A percentile compares a stretch with the other conserved stretches of the same genome.
Evolutionary conservation across 2,329 filamentous ascomycete genomes (phyloP).

Genomic region (Aspergillus costaricaensis): DNA sequence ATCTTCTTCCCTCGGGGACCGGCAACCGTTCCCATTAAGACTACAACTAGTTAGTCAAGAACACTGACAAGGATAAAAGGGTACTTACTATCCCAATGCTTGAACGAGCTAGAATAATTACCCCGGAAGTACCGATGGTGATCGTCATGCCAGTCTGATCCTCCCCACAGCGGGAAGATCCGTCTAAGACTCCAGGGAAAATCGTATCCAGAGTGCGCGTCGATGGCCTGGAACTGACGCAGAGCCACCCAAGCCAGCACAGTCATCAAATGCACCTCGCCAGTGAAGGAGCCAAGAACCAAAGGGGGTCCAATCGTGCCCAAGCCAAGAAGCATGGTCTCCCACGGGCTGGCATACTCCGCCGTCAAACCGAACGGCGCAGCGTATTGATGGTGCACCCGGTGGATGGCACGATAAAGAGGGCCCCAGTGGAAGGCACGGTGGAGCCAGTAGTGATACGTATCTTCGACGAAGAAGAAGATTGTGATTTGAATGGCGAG

Average conservation of each 20-base stretch:
- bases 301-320: constrained; percentile 81
- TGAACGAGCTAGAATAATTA: constrained; percentile 94
- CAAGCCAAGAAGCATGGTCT: constrained; percentile 87
- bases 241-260: constrained; percentile 94
- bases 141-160: constrained; percentile 88
- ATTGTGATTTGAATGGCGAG: constrained; percentile 85
- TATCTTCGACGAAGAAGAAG: constrained; percentile 92
- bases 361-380: constrained; percentile 92
- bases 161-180: constrained; percentile 87
- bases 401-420: constrained; percentile 93
- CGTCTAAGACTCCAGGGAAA: constrained; percentile 95
- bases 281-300: constrained; percentile 74
- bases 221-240: constrained; percentile 92
- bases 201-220: constrained; percentile 94
- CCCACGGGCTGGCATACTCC: constrained; percentile 94
- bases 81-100: constrained; percentile 77
- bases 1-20: constrained; percentile 22
- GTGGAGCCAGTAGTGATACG: constrained; percentile 98
- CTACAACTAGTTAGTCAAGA: constrained; percentile 7
- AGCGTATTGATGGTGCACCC: constrained; percentile 97
- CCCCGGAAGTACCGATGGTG: constrained; percentile 98
- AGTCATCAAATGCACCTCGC: constrained; percentile 86
- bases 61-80: background rate
- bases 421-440: constrained; percentile 88
- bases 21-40: constrained; percentile 27